Evolutionary conservation across 192 early-diverging fungal genomes (phyloP), one percentile per base, ranked within the genome.

Genomic region (Irineochytrium annulatum): DNA sequence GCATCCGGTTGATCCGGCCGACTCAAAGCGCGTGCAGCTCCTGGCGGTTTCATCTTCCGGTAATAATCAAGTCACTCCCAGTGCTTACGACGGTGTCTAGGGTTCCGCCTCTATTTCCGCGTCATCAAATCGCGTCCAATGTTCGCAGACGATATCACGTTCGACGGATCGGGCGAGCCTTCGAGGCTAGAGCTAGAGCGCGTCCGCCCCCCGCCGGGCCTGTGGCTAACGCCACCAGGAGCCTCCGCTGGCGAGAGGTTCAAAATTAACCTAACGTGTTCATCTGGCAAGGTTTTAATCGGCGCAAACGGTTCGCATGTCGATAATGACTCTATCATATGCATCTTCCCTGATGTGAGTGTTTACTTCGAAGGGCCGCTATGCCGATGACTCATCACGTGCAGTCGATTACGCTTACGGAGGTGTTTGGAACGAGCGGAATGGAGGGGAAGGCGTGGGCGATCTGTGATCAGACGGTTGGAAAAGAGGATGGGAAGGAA

Each of bases 401-500:
- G 74, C 34, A 65, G 63, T 16, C 55, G 3, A n/a, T 43, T 22
- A 43, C 43, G 43, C 29, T 13, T 19, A 20, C 31, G 20, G 63
- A 65, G 46, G 24, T 58, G 17, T 59, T 43, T 49, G 63, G 56
- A 3, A 20, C 35, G 3, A 20, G 35, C 0, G 34, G 76, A 11
- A 62, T 92, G 17, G 86, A 90, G 51, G 93, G 93, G 19, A 89
- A 89, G 56, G 88, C 90, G 1, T 88, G 89, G 84, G 86, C 84
- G 6, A 90, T 97, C 51, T 65, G 65, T 52, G 59, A 66, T 19
- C 74, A 68, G 14, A 51, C 63, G 76, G 35, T 70, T 2, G 43
- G 67, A 16, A n/a, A n/a, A n/a, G n/a, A n/a, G n/a, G n/a, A n/a
- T n/a, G n/a, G n/a, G n/a, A n/a, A n/a, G n/a, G n/a, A n/a, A n/a